Evolutionary conservation across 2,329 filamentous ascomycete genomes (phyloP).

Genomic region (Macroventuria anomochaeta): DNA sequence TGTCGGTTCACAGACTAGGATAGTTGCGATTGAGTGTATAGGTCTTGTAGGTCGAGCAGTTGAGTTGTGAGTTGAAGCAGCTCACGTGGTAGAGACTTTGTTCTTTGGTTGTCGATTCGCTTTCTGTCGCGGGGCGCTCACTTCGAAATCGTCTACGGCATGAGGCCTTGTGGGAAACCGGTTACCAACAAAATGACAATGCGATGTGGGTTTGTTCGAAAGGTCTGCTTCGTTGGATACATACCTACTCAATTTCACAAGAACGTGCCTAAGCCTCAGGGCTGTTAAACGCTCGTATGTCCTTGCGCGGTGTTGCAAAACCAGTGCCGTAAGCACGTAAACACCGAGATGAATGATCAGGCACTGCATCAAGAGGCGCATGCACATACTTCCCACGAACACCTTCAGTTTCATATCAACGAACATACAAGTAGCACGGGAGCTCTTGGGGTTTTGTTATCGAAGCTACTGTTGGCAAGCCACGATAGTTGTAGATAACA

Average conservation of each 20-base stretch:
- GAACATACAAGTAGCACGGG: no score
- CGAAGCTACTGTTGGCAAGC: no score
- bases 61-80: conserved; percentile 7
- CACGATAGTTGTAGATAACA: no score
- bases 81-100: conserved; percentile 15
- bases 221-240: background rate
- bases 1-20: conserved; percentile 18
- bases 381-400: no score
- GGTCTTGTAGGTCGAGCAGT: conserved; percentile 13
- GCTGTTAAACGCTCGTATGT: background rate
- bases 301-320: background rate
- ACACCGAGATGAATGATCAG: conserved; percentile 12
- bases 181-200: background rate
- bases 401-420: no score
- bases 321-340: conserved; percentile 4
- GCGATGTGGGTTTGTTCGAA: background rate
- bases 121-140: background rate
- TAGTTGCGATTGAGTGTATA: conserved; percentile 22
- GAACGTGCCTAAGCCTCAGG: background rate
- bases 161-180: background rate
- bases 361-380: no score
- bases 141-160: background rate
- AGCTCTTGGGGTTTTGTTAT: no score
- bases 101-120: conserved; percentile 4
- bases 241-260: background rate